phyloP scores from a whole-genome alignment of 257 asterid genomes.

The Gentiana macrophylla region DNA sequence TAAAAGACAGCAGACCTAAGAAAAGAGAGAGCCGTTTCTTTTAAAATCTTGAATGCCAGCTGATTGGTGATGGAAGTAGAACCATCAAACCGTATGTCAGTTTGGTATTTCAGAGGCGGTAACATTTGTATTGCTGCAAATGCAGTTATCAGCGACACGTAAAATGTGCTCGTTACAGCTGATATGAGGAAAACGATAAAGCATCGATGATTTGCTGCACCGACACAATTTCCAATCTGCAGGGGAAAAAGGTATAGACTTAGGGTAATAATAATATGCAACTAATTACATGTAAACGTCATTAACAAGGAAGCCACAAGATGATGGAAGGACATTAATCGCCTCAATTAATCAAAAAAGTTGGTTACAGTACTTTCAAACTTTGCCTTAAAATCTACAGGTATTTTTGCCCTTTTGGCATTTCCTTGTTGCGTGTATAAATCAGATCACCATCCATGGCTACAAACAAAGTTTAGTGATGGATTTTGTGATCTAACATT shows the following conservation, averaged over 20 bases:
- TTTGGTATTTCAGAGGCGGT: constrained; percentile 35
- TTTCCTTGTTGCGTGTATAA: too few species aligned
- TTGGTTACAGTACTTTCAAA: too few species aligned
- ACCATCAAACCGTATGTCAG: constrained; percentile 15
- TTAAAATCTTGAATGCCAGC: constrained; percentile 27
- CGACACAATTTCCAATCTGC: constrained; percentile 98
- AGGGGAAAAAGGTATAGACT: constrained; percentile 5
- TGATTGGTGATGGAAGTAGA: constrained; percentile 9
- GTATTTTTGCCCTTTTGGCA: too few species aligned
- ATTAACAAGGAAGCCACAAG: too few species aligned
- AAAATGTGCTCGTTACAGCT: constrained; percentile 49
- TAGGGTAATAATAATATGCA: too few species aligned
- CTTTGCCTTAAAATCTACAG: too few species aligned
- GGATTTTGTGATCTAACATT: too few species aligned
- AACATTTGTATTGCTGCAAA: constrained; percentile 42
- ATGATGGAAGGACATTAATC: too few species aligned
- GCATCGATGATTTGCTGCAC: constrained; percentile 66
- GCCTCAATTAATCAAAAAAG: too few species aligned
- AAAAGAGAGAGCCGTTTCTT: constrained; percentile 38
- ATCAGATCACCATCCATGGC: too few species aligned
- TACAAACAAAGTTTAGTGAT: too few species aligned
- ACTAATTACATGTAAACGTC: too few species aligned
- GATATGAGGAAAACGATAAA: constrained; percentile 77
- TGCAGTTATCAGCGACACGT: constrained; percentile 41
- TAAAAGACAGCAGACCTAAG: constrained; percentile 52